These are phyloP conservation scores for Candida mattraensis DNA, from an alignment of 805 yeast genomes.

Conservation along the genomic window DNA sequence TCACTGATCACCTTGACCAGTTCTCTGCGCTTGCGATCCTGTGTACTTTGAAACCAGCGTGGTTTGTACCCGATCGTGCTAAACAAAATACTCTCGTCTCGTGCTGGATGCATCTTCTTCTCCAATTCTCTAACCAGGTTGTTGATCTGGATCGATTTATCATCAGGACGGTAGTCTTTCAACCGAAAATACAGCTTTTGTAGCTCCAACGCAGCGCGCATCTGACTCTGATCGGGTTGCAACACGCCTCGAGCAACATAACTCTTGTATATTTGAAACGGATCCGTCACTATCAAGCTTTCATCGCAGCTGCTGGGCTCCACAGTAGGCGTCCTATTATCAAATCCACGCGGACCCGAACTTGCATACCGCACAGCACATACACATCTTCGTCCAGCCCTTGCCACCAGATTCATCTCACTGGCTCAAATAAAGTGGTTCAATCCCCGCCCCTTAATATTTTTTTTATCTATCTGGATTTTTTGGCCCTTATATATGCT, in stretches of 20 bases:
- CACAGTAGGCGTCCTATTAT: conserved; percentile 23
- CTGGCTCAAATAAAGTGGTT: too few species aligned
- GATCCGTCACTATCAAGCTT: conserved; percentile 49
- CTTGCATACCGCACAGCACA: conserved; percentile 4
- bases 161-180: conserved; percentile 59
- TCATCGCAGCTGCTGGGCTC: conserved; percentile 19
- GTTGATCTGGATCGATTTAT: conserved; percentile 44
- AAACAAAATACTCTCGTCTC: conserved; percentile 23
- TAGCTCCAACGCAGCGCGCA: conserved; percentile 61
- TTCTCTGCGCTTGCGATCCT: conserved; percentile 30
- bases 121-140: conserved; percentile 37
- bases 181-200: conserved; percentile 60
- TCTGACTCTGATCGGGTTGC: conserved; percentile 55
- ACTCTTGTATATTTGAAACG: conserved; percentile 54
- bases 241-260: conserved; percentile 52
- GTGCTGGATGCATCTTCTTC: conserved; percentile 18
- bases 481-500: too few species aligned
- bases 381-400: too few species aligned
- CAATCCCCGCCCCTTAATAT: too few species aligned
- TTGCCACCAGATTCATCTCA: too few species aligned
- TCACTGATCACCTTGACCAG: conserved; percentile 53
- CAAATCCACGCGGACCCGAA: conserved; percentile 26
- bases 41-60: conserved; percentile 25
- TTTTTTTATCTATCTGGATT: too few species aligned
- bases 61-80: conserved; percentile 33